Percentiles rank a stretch among this genome's conserved stretches.
Evolutionary conservation across 768 basidiomycete genomes (phyloP).

Genomic region (Macrolepiota albuminosa): DNA sequence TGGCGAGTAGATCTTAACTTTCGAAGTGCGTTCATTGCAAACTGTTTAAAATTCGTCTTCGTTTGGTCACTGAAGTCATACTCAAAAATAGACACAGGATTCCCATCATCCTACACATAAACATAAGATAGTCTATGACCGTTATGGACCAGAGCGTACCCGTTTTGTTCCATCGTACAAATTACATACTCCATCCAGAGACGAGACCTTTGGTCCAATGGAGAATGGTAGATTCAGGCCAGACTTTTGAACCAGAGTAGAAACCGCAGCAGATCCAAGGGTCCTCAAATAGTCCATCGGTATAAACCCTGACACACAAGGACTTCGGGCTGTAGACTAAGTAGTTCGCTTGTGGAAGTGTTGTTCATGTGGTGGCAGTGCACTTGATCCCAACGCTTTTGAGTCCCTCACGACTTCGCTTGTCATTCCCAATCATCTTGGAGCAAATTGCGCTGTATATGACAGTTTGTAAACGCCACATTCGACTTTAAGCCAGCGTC

Average conservation of each 20-base stretch:
- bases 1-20: conserved; percentile 90
- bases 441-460: neutral
- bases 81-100: conserved; percentile 84
- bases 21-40: conserved; percentile 86
- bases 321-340: neutral
- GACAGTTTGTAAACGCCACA: neutral
- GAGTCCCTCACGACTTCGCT: neutral
- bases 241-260: conserved; percentile 88
- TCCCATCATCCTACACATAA: conserved; percentile 74
- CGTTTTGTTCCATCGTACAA: conserved; percentile 87
- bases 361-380: conserved; percentile 9
- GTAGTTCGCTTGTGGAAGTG: neutral
- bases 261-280: conserved; percentile 82
- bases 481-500: neutral
- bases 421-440: neutral
- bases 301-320: neutral
- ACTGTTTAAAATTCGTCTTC: conserved; percentile 55
- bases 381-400: neutral
- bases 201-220: conserved; percentile 66
- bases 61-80: conserved; percentile 70
- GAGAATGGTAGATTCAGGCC: conserved; percentile 87
- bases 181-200: conserved; percentile 74
- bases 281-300: conserved; percentile 79
- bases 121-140: conserved; percentile 8
- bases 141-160: conserved; percentile 35